A percentile compares a stretch with the other conserved stretches of the same genome.
These are phyloP conservation scores for Hypoxylon lienhwacheense DNA, from an alignment of 495 filamentous ascomycete species.

Conservation along the genomic window DNA sequence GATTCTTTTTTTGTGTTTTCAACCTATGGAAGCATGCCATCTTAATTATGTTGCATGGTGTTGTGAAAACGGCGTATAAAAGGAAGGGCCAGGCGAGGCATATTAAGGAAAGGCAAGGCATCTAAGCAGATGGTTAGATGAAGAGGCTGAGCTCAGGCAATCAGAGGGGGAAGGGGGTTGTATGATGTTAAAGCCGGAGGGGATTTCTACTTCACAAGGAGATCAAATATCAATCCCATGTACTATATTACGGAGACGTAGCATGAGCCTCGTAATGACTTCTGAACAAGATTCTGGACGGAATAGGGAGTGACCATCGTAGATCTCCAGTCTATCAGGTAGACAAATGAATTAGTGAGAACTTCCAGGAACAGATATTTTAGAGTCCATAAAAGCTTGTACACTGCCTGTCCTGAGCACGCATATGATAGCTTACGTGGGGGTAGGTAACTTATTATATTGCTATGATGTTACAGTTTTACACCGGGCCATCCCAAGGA, in stretches of 20 bases:
- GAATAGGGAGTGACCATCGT: conserved; percentile 4
- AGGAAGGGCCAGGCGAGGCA: conserved; percentile 20
- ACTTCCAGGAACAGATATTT: too few relatives aligned
- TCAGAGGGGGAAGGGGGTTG: conserved; percentile 6
- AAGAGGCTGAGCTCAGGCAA: conserved; percentile 13
- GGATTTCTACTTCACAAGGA: neutral
- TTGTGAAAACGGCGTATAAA: conserved; percentile 21
- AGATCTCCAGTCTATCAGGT: conserved; percentile 2
- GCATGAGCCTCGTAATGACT: conserved; percentile 6
- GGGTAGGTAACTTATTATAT: too few relatives aligned
- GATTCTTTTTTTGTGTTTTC: neutral
- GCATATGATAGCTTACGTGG: neutral
- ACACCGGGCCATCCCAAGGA: conserved; percentile 10
- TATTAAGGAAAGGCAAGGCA: neutral
- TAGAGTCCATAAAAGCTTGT: too few relatives aligned
- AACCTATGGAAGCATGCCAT: neutral
- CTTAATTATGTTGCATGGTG: conserved; percentile 8
- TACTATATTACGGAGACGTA: conserved; percentile 10
- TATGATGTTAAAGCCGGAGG: conserved; percentile 2
- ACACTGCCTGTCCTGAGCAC: too few relatives aligned
- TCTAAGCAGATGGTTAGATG: conserved; percentile 13
- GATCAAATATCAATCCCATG: conserved; percentile 5
- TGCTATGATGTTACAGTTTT: conserved; percentile 31
- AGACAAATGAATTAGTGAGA: conserved; percentile 24
- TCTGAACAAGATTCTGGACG: conserved; percentile 1